Evolutionary conservation across 768 basidiomycete genomes (phyloP).

Genomic region (Nidularia pulvinata): DNA sequence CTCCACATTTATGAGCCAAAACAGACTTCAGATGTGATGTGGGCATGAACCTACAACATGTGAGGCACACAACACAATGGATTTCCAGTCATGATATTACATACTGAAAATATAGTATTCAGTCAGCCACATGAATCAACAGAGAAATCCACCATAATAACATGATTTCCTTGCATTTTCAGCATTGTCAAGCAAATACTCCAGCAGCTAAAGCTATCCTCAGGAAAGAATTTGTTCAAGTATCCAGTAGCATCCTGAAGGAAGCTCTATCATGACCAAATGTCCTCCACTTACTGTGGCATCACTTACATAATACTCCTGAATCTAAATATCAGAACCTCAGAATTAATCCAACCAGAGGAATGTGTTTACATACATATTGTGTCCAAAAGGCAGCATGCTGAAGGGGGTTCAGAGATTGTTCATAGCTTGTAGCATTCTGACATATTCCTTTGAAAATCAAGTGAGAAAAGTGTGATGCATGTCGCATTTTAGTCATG

Average conservation of each 20-base stretch:
- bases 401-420: background rate
- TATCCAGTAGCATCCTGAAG: background rate
- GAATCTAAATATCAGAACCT: background rate
- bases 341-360: background rate
- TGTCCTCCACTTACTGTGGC: background rate
- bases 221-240: background rate
- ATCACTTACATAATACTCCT: background rate
- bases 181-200: background rate
- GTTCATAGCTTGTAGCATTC: background rate
- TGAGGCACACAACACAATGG: background rate
- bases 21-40: background rate
- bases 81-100: background rate
- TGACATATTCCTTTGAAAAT: background rate
- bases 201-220: background rate
- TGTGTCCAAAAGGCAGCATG: background rate
- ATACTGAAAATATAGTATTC: background rate
- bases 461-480: background rate
- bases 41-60: background rate
- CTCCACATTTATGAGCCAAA: background rate
- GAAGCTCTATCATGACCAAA: background rate
- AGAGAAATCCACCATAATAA: background rate
- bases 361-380: background rate
- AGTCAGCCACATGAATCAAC: background rate
- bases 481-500: background rate
- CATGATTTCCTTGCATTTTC: background rate